phyloP scores from a whole-genome alignment of 352 stramenopile genomes.

The Globisporangium barbulae region DNA sequence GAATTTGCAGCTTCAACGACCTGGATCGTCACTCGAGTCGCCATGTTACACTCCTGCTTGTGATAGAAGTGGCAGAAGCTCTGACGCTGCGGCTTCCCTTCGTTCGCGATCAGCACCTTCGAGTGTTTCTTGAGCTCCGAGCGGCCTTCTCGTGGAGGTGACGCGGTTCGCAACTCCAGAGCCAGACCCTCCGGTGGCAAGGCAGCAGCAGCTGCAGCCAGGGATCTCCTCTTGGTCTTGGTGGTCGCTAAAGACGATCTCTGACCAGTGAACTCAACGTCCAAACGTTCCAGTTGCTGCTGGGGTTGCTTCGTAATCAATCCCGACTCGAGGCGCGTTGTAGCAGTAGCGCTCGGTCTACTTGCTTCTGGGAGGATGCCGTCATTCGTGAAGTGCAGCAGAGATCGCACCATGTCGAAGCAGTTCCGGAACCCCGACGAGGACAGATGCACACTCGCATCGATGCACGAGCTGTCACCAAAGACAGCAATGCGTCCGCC shows the following conservation, averaged over 20 bases:
- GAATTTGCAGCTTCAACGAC: constrained; percentile 10
- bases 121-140: constrained; percentile 46
- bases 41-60: constrained; percentile 46
- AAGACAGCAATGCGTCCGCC: constrained; percentile 74
- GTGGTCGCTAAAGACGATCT: background rate
- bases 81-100: constrained; percentile 30
- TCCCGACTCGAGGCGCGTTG: constrained; percentile 1
- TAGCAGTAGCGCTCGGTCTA: background rate
- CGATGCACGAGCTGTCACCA: constrained; percentile 70
- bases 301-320: background rate
- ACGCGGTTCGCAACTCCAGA: constrained; percentile 21
- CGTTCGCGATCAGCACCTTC: constrained; percentile 52
- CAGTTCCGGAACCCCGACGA: constrained; percentile 45
- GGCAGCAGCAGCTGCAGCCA: constrained; percentile 3
- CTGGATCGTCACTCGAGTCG: constrained; percentile 29
- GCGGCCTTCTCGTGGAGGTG: constrained; percentile 19
- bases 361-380: constrained; percentile 19
- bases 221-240: constrained; percentile 1
- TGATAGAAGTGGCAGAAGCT: constrained; percentile 71
- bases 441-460: constrained; percentile 47
- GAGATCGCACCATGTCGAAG: constrained; percentile 54
- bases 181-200: constrained; percentile 17
- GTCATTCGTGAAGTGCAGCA: constrained; percentile 62
- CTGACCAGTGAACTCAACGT: constrained; percentile 33
- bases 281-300: constrained; percentile 26